phyloP scores from a whole-genome alignment of 2,329 filamentous ascomycete genomes.

The Epichloe brachyelytri region DNA sequence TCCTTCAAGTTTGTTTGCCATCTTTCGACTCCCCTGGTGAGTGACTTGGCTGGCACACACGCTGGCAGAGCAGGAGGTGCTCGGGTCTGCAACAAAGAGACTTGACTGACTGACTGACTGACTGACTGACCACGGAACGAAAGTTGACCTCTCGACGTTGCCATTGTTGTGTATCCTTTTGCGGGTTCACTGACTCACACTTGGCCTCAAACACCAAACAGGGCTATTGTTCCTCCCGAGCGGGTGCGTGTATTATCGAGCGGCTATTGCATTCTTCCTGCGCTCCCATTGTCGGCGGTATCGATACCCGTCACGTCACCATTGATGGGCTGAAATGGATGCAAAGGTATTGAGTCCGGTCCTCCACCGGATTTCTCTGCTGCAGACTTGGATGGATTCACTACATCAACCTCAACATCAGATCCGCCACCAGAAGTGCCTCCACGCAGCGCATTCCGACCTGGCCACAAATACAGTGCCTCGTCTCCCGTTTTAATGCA shows the following conservation, averaged over 20 bases:
- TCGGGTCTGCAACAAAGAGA: no score
- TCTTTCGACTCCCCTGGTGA: no score
- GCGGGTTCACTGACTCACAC: not conserved
- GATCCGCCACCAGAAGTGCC: not conserved
- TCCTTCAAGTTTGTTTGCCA: no score
- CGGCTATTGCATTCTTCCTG: not conserved
- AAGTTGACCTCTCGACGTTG: not conserved
- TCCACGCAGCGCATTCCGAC: not conserved
- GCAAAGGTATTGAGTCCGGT: not conserved
- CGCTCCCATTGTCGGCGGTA: not conserved
- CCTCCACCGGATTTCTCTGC: not conserved
- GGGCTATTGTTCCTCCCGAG: not conserved
- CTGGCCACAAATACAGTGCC: conserved; percentile 1
- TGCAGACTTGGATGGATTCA: not conserved
- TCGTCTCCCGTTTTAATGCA: conserved; percentile 6
- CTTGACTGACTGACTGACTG: not conserved
- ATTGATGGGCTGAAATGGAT: not conserved
- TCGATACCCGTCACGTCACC: not conserved
- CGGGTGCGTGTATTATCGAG: not conserved
- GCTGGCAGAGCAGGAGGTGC: no score
- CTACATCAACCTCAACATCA: not conserved
- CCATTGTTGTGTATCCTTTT: not conserved
- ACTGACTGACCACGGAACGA: not conserved
- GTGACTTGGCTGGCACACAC: no score
- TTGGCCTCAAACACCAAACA: not conserved